Evolutionary conservation across 768 basidiomycete species (phyloP), one percentile per base, ranked within the genome.

Genomic region (Xerocomellus chrysenteron): DNA sequence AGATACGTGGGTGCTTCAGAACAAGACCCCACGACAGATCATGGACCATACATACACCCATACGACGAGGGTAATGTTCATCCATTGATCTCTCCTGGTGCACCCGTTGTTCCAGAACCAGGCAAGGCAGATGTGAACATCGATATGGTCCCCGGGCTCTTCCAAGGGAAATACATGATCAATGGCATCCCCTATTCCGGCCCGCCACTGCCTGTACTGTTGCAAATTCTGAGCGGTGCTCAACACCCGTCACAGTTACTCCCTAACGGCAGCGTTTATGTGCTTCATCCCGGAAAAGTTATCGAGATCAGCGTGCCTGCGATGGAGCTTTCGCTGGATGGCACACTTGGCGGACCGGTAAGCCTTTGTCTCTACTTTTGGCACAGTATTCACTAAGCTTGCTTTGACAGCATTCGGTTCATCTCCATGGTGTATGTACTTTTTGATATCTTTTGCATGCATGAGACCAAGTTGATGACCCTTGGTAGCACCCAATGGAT

Each of bases 341-440:
- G 60, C 17, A 55, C 63, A 5, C 0, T 50, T 30, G 64, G 62
- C 5, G 55, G 53, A 28, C 59, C 59, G 17, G 62, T 66, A 50
- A 47, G 64, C 3, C 7, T 35, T 36, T 17, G 5, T 17, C 71
- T 0, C 32, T 4, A 17, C 26, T 39, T 35, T 10, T 39, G 14
- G 4, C n/a, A 24, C 1, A 21, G 42, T 30, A 10, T n/a, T 54
- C 2, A 49, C 35, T 9, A 44, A 2, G 40, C 36, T 32, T 39
- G 5, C 4, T 40, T 26, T 14, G 10, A 24, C 26, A 67, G 78
- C 76, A 76, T 59, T 63, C 72, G 12, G 56, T 75, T 57, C 79
- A 81, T 63, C 65, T 80, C 5, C 80, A 79, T 47, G 79, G 78
- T 0, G 76, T 80, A 63, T 33, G 76, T 67, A 44, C 8, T 19